A percentile compares a stretch with the other conserved stretches of the same genome.
phyloP scores from a whole-genome alignment of 306 rosid species.

The Trifolium subterraneum region DNA sequence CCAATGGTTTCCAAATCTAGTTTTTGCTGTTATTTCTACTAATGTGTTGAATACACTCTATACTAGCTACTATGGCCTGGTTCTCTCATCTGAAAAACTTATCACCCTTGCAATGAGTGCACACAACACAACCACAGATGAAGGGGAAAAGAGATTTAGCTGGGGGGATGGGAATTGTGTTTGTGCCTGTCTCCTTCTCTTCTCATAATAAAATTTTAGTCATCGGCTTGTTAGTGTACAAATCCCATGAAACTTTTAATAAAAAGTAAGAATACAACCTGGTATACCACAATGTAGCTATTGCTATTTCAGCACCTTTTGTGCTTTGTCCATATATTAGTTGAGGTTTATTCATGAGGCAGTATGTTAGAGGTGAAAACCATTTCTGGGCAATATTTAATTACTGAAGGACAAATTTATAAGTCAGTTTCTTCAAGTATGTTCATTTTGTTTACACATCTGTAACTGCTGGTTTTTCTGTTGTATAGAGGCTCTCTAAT shows the following conservation, averaged over 20 bases:
- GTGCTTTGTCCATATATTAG: not conserved
- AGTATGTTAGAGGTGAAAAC: slow-evolving; percentile 8
- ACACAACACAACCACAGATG: slow-evolving; percentile 6
- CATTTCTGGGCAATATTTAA: not conserved
- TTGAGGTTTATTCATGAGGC: not conserved
- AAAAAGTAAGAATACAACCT: slow-evolving; percentile 1
- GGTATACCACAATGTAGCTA: not conserved
- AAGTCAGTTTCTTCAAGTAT: not conserved
- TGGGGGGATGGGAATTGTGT: slow-evolving; percentile 9
- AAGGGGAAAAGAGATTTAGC: not conserved
- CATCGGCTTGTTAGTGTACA: not conserved
- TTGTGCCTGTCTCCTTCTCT: slow-evolving; percentile 4
- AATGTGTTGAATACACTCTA: not conserved
- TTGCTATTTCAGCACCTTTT: slow-evolving; percentile 8
- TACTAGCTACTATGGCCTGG: not conserved
- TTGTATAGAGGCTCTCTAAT: not conserved
- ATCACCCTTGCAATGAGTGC: not conserved
- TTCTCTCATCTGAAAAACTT: slow-evolving; percentile 6
- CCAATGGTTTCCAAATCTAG: not conserved
- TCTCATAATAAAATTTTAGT: slow-evolving; percentile 9
- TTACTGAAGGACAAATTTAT: not conserved
- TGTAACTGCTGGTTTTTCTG: not conserved
- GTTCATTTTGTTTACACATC: not conserved
- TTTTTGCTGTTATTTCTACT: not conserved
- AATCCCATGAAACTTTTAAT: not conserved